Percentiles rank a stretch among this genome's conserved stretches.
Conservation (phyloP, 306 rosid genomes). For the Urtica urens region DNA sequence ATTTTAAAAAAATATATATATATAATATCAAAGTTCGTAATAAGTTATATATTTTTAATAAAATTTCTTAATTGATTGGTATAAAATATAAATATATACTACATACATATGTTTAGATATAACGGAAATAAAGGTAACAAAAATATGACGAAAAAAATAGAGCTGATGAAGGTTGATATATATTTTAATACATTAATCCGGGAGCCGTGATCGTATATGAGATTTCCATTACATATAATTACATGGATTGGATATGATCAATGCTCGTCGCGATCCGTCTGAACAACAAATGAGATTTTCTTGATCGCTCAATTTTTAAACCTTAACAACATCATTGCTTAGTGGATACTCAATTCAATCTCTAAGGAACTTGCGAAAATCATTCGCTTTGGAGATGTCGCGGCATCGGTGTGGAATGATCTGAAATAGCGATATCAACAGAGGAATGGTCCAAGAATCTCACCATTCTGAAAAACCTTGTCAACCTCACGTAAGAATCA, state of each 20-base stretch:
- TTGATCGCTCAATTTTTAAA: background rate
- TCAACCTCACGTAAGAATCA: background rate
- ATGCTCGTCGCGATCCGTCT: background rate
- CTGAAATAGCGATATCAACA: background rate
- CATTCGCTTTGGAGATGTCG: background rate
- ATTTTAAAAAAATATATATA: too few species aligned
- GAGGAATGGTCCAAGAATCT: background rate
- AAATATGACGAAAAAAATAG: too few species aligned
- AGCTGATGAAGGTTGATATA: too few species aligned
- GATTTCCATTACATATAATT: too few species aligned
- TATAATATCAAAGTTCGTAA: too few species aligned
- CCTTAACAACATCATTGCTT: background rate
- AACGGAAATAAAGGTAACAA: too few species aligned
- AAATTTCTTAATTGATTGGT: too few species aligned
- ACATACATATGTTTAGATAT: too few species aligned
- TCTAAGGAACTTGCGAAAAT: background rate
- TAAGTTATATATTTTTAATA: too few species aligned
- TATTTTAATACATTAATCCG: too few species aligned
- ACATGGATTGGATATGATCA: background rate
- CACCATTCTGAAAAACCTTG: background rate
- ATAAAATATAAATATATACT: too few species aligned
- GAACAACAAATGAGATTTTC: background rate
- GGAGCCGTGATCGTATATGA: background rate
- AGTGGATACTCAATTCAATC: background rate
- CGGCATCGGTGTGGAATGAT: background rate